These are phyloP conservation scores for Berkeleyomyces basicola DNA, from an alignment of 2,329 filamentous ascomycete genomes.

Conservation along the genomic window DNA sequence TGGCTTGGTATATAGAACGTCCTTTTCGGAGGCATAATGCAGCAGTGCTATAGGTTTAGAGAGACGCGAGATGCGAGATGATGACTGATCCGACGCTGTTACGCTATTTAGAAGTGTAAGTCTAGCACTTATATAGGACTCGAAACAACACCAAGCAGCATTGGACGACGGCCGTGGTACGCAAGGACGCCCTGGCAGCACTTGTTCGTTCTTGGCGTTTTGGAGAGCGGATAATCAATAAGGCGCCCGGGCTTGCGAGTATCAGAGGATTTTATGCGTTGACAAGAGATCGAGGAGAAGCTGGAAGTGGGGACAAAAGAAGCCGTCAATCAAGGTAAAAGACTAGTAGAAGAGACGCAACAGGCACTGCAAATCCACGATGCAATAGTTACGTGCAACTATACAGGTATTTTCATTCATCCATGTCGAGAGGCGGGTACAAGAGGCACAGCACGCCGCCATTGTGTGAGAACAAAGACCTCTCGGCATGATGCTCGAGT, in stretches of 20 bases:
- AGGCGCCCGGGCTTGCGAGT: background rate
- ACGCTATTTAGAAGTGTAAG: background rate
- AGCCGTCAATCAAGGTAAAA: too few relatives aligned
- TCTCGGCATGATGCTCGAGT: background rate
- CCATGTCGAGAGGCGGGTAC: too few relatives aligned
- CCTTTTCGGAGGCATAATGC: background rate
- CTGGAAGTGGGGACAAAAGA: background rate
- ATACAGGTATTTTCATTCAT: too few relatives aligned
- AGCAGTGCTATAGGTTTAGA: background rate
- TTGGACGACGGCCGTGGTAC: background rate
- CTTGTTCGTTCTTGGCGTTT: background rate
- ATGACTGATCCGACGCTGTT: background rate
- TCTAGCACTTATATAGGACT: too few relatives aligned
- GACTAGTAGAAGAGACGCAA: too few relatives aligned
- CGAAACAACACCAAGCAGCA: too few relatives aligned
- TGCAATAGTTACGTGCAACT: too few relatives aligned
- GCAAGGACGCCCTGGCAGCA: background rate
- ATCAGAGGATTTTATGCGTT: background rate
- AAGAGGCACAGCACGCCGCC: background rate
- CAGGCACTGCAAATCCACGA: too few relatives aligned
- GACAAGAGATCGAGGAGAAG: background rate
- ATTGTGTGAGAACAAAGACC: background rate
- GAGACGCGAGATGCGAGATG: background rate
- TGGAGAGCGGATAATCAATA: background rate
- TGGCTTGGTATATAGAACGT: background rate